Conservation (phyloP, 768 basidiomycete genomes). For the Grammothele lineata region DNA sequence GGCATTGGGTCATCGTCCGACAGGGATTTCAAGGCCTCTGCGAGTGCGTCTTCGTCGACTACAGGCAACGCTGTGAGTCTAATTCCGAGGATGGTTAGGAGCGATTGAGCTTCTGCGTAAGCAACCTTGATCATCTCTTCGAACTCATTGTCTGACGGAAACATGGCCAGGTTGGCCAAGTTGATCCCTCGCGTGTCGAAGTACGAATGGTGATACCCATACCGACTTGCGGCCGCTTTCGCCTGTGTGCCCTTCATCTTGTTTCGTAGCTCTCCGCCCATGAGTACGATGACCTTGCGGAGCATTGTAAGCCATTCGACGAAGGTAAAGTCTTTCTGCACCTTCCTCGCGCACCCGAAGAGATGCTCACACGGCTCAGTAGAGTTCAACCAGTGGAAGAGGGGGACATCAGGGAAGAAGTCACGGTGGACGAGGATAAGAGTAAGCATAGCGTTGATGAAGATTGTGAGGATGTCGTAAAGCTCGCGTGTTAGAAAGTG, state of each 20-base stretch:
- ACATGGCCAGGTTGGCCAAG: not conserved
- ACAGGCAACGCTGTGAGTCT: too few species aligned
- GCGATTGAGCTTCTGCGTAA: not conserved
- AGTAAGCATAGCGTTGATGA: not conserved
- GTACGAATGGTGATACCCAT: conserved; percentile 7
- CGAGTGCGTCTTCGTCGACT: too few species aligned
- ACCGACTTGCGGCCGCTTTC: not conserved
- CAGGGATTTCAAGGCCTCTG: too few species aligned
- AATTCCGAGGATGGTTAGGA: not conserved
- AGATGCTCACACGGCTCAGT: conserved; percentile 2
- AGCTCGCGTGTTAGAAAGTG: conserved; percentile 1
- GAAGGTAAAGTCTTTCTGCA: conserved; percentile 3
- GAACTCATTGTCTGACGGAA: conserved; percentile 2
- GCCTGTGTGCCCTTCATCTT: not conserved
- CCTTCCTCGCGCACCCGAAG: not conserved
- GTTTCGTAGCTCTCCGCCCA: too few species aligned
- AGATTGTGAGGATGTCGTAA: conserved; percentile 1
- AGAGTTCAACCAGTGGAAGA: conserved; percentile 8
- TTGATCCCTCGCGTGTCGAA: conserved; percentile 1
- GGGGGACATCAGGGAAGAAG: conserved; percentile 17
- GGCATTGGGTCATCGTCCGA: too few species aligned
- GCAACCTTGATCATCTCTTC: not conserved
- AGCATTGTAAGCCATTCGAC: conserved; percentile 2
- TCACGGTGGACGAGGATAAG: conserved; percentile 28
- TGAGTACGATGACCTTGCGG: too few species aligned